Evolutionary conservation across 805 yeast genomes (phyloP).

Genomic region (Ogataea ganodermae): DNA sequence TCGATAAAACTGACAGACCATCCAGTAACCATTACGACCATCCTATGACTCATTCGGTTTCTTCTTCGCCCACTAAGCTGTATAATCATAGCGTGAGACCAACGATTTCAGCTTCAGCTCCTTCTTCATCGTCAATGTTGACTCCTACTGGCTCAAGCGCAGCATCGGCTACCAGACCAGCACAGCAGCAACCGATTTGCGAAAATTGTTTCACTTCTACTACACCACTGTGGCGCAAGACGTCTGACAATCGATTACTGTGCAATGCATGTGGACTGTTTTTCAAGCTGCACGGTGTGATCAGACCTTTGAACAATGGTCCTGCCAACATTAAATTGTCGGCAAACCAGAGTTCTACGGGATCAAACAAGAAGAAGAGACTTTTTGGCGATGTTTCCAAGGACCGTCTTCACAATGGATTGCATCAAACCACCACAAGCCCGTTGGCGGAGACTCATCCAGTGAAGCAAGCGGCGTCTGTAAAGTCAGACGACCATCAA

Average conservation of each 20-base stretch:
- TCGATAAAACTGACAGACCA: slow-evolving; percentile 29
- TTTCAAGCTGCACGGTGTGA: slow-evolving; percentile 77
- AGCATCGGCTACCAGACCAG: slow-evolving; percentile 10
- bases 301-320: slow-evolving; percentile 32
- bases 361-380: slow-evolving; percentile 18
- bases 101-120: slow-evolving; percentile 9
- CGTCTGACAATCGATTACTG: slow-evolving; percentile 75
- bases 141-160: slow-evolving; percentile 7
- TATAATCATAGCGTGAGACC: not conserved
- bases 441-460: not conserved
- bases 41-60: not conserved
- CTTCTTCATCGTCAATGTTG: slow-evolving; percentile 10
- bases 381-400: slow-evolving; percentile 10
- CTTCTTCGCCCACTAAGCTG: slow-evolving; percentile 17
- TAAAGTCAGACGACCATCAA: slow-evolving; percentile 27
- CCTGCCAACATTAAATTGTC: slow-evolving; percentile 9
- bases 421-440: not conserved
- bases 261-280: slow-evolving; percentile 95
- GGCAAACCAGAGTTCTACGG: not conserved
- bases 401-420: not conserved
- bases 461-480: slow-evolving; percentile 7
- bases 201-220: slow-evolving; percentile 89
- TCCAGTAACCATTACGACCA: not conserved
- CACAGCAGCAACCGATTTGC: slow-evolving; percentile 48
- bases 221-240: slow-evolving; percentile 90